Evolutionary conservation across 768 basidiomycete genomes (phyloP), one percentile per base, ranked within the genome.

Genomic region (Tephrocybe sp.): DNA sequence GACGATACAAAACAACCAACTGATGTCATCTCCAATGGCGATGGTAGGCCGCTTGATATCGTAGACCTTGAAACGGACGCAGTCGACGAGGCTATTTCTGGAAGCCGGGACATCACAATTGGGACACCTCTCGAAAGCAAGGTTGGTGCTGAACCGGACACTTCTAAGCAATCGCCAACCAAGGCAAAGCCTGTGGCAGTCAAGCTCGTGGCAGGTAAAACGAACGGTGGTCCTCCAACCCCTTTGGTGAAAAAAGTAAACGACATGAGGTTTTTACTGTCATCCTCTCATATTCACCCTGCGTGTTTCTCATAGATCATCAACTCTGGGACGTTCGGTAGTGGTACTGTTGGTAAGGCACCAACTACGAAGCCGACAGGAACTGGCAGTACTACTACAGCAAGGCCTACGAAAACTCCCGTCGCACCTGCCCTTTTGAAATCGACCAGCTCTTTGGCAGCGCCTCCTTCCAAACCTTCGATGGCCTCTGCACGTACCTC

Each of bases 211-310:
- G 59, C 72, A 21, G 69, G 66, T 45, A 86, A 82, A 69, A 52
- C 72, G 20, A 72, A 73, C 45, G 76, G 69, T 58, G 72, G 69
- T 26, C 74, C 81, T 28, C 68, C 79, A 36, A 79, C 83, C 17
- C 76, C 81, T 49, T 65, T 75, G 9, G 84, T 84, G 41, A 91
- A 87, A 73, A 90, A 86, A 79, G 90, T 85, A 38, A 48, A 62
- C 50, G 26, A 25, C 41, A 33, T n/a, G 15, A n/a, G 23, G 45
- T 38, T 18, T 42, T 40, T 10, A 17, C 30, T 11, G 12, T 23
- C 41, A 21, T 38, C 34, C 25, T 23, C 33, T n/a, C 39, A 15
- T 30, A 46, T 39, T 46, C 6, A 39, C 11, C 7, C 32, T 44
- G 39, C 25, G 32, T 32, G 39, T 18, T 59, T 14, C 18, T 43